Conservation (phyloP, 495 filamentous ascomycete genomes). For the Lasiosphaeris hirsuta region DNA sequence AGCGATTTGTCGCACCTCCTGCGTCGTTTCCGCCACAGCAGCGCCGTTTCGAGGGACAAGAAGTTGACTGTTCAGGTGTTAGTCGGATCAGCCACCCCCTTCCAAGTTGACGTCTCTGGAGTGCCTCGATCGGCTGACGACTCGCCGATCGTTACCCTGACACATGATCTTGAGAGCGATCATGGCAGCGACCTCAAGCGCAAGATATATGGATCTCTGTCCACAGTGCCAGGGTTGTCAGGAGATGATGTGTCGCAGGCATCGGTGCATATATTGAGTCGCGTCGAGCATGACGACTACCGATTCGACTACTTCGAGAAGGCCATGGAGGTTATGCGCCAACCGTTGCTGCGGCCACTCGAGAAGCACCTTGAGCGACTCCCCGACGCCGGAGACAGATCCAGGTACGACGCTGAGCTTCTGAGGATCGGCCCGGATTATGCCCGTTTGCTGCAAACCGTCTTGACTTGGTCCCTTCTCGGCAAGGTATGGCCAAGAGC, state of each 20-base stretch:
- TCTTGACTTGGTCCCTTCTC: slow-evolving; percentile 22
- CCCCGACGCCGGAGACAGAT: slow-evolving; percentile 8
- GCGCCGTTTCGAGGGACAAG: not conserved
- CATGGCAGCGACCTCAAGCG: not conserved
- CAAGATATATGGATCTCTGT: not conserved
- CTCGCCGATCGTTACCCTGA: no score
- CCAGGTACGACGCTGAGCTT: slow-evolving; percentile 14
- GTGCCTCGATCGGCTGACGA: no score
- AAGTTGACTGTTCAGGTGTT: not conserved
- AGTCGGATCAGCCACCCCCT: no score
- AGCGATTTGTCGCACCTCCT: not conserved
- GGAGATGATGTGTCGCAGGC: slow-evolving; percentile 15
- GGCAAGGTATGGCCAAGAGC: slow-evolving; percentile 3
- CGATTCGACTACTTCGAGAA: slow-evolving; percentile 19
- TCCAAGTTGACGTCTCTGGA: no score
- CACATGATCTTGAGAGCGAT: not conserved
- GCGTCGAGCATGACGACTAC: not conserved
- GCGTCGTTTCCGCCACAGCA: not conserved
- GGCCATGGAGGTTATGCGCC: slow-evolving; percentile 21
- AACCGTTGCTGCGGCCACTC: slow-evolving; percentile 22
- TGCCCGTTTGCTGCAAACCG: slow-evolving; percentile 20
- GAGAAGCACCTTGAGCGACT: slow-evolving; percentile 17
- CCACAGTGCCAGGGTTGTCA: not conserved
- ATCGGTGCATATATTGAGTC: slow-evolving; percentile 14
- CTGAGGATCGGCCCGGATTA: slow-evolving; percentile 24